Evolutionary conservation across 768 basidiomycete species (phyloP).

Genomic region (Cantharellus anzutake): DNA sequence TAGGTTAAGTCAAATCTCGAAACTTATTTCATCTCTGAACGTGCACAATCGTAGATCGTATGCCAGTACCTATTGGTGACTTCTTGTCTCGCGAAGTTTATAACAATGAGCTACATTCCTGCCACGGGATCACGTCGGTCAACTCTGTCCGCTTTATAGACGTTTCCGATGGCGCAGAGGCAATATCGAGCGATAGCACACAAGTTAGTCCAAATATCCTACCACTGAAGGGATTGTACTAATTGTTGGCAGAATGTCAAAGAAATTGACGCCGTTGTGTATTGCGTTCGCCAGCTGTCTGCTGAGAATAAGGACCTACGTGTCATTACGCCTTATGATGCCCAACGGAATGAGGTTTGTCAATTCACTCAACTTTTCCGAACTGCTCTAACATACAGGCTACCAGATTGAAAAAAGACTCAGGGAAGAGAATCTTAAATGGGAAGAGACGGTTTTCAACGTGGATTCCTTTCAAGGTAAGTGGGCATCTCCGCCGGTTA

Average conservation of each 20-base stretch:
- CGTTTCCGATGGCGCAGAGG: conserved; percentile 25
- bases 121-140: conserved; percentile 21
- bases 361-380: background rate
- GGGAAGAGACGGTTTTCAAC: conserved; percentile 48
- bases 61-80: conserved; percentile 62
- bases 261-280: conserved; percentile 37
- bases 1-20: conserved; percentile 17
- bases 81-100: conserved; percentile 57
- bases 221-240: background rate
- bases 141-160: conserved; percentile 51
- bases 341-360: conserved; percentile 28
- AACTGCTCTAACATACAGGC: background rate
- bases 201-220: conserved; percentile 17
- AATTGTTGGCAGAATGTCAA: conserved; percentile 29
- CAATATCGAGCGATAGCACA: conserved; percentile 24
- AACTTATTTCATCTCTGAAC: background rate
- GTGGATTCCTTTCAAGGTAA: conserved; percentile 57
- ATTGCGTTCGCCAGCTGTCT: conserved; percentile 33
- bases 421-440: conserved; percentile 26
- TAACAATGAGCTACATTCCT: conserved; percentile 36
- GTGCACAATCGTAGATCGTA: conserved; percentile 35
- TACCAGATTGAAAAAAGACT: conserved; percentile 33
- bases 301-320: conserved; percentile 31
- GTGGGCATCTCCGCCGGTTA: background rate
- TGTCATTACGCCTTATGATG: conserved; percentile 72